These are phyloP conservation scores for Brassica cretica DNA, from an alignment of 345 rosid genomes.

Conservation along the genomic window DNA sequence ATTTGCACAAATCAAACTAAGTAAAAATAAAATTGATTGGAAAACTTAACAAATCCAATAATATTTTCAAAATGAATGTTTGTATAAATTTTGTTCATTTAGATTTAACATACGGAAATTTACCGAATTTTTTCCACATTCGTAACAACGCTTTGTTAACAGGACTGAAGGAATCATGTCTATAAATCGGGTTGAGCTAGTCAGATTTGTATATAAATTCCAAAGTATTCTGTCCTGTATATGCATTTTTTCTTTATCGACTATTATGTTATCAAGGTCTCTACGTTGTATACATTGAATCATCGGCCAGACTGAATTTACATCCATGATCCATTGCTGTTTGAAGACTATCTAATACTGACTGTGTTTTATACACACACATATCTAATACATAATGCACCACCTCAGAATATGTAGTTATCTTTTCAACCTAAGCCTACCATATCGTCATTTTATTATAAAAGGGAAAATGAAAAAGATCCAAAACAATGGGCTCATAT, in stretches of 20 bases:
- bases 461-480: not conserved
- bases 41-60: too few relatives aligned
- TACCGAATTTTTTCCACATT: too few relatives aligned
- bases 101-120: too few relatives aligned
- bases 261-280: not conserved
- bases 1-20: too few relatives aligned
- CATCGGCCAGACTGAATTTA: not conserved
- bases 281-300: not conserved
- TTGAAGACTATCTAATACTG: not conserved
- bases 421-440: not conserved
- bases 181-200: not conserved
- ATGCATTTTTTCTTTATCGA: not conserved
- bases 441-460: not conserved
- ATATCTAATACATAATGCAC: slow-evolving; percentile 9
- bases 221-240: not conserved
- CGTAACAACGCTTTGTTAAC: not conserved
- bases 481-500: slow-evolving; percentile 7
- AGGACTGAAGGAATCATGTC: not conserved
- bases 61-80: too few relatives aligned
- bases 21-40: too few relatives aligned
- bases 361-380: not conserved
- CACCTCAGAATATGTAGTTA: not conserved
- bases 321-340: not conserved
- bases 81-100: too few relatives aligned
- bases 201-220: not conserved